These are phyloP conservation scores for Westerdykella sp. DNA, from an alignment of 2,329 filamentous ascomycete species.

Conservation along the genomic window DNA sequence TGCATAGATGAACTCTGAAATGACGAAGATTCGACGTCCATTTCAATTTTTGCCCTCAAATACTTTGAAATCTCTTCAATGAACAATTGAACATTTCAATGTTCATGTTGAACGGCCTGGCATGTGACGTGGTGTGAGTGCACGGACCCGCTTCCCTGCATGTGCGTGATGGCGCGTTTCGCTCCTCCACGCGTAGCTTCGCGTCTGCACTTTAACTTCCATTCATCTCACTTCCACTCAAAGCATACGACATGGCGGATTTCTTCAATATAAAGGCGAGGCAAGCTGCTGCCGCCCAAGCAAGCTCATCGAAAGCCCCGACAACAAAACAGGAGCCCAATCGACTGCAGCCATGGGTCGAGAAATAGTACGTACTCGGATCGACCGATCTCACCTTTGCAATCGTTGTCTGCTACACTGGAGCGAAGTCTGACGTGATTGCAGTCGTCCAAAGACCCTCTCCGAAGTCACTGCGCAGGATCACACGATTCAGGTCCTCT, in stretches of 20 bases:
- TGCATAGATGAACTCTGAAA: too few species aligned
- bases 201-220: slow-evolving; percentile 19
- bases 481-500: slow-evolving; percentile 88
- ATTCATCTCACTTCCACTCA: slow-evolving; percentile 2
- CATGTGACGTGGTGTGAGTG: slow-evolving; percentile 11
- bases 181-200: slow-evolving; percentile 17
- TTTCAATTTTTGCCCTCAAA: too few species aligned
- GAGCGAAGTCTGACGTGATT: not conserved
- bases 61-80: too few species aligned
- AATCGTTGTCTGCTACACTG: not conserved
- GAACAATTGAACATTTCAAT: too few species aligned
- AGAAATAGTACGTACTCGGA: slow-evolving; percentile 73
- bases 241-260: slow-evolving; percentile 59
- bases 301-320: slow-evolving; percentile 62
- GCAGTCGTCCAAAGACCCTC: slow-evolving; percentile 84
- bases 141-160: slow-evolving; percentile 12
- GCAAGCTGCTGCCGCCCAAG: slow-evolving; percentile 64
- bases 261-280: slow-evolving; percentile 97
- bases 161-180: slow-evolving; percentile 28
- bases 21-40: too few species aligned
- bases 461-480: slow-evolving; percentile 96
- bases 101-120: too few species aligned
- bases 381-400: not conserved
- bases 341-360: slow-evolving; percentile 87
- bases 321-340: slow-evolving; percentile 56